A percentile compares a stretch with the other conserved stretches of the same genome.
Evolutionary conservation across 2,329 filamentous ascomycete genomes (phyloP).

Genomic region (Colletotrichum brevisporum): DNA sequence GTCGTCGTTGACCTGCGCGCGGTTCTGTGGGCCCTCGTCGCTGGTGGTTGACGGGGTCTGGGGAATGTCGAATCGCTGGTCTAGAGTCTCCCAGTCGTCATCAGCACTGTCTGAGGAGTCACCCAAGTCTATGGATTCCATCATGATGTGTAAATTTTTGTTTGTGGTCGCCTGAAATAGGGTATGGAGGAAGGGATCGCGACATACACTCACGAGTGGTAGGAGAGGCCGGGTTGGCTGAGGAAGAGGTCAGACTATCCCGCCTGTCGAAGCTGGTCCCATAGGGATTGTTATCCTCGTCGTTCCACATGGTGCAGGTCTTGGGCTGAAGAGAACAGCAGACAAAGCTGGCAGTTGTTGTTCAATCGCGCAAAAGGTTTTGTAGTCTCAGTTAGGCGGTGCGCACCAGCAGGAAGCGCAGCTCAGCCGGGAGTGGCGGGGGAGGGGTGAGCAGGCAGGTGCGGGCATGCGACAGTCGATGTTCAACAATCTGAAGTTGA

Average conservation of each 20-base stretch:
- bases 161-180: slow-evolving; percentile 4
- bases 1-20: slow-evolving; percentile 51
- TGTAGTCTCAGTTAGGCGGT: slow-evolving; percentile 36
- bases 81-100: slow-evolving; percentile 61
- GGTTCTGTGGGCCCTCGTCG: slow-evolving; percentile 72
- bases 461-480: slow-evolving; percentile 22
- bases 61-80: slow-evolving; percentile 74
- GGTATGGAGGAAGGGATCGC: slow-evolving; percentile 6
- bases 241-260: slow-evolving; percentile 81
- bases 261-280: slow-evolving; percentile 90
- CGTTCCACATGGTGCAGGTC: slow-evolving; percentile 87
- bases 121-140: slow-evolving; percentile 55
- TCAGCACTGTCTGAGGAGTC: slow-evolving; percentile 57
- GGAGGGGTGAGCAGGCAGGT: slow-evolving; percentile 37
- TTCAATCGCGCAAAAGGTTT: slow-evolving; percentile 29
- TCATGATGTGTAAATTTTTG: slow-evolving; percentile 51
- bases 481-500: not conserved
- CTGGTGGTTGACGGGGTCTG: slow-evolving; percentile 80
- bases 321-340: not conserved
- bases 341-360: slow-evolving; percentile 30
- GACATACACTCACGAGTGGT: slow-evolving; percentile 61
- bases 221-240: slow-evolving; percentile 75
- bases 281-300: slow-evolving; percentile 99
- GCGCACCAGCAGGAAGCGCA: slow-evolving; percentile 34
- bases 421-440: slow-evolving; percentile 38